These are phyloP conservation scores for Alternaria infectoria DNA, from an alignment of 2,329 filamentous ascomycete genomes.

Conservation along the genomic window DNA sequence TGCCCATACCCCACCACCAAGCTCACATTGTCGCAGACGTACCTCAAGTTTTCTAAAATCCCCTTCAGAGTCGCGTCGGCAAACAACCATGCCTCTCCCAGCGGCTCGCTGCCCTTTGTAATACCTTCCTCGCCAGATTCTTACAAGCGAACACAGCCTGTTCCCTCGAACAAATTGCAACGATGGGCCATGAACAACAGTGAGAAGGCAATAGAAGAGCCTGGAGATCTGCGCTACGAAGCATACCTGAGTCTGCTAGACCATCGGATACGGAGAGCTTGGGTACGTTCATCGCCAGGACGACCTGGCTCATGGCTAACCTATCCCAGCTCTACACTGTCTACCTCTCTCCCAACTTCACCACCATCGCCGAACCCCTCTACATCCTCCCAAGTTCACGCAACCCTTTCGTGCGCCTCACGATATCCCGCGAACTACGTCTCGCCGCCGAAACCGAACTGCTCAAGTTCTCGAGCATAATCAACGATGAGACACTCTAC, in stretches of 20 bases:
- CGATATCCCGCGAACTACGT: conserved; percentile 71
- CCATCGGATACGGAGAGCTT: conserved; percentile 79
- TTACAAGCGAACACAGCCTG: conserved; percentile 48
- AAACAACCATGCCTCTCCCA: conserved; percentile 92
- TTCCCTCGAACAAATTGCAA: conserved; percentile 71
- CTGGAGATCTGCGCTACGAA: conserved; percentile 66
- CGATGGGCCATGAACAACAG: conserved; percentile 66
- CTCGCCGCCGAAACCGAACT: conserved; percentile 77
- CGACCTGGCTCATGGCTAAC: background rate
- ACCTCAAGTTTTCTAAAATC: conserved; percentile 77
- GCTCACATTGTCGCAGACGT: conserved; percentile 65
- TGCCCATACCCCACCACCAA: background rate
- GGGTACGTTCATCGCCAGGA: conserved; percentile 60
- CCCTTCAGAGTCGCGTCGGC: conserved; percentile 72
- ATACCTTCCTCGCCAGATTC: conserved; percentile 58
- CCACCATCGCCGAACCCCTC: conserved; percentile 68
- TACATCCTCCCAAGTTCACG: conserved; percentile 71
- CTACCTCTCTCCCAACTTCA: conserved; percentile 77
- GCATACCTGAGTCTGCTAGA: conserved; percentile 82
- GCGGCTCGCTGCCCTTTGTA: conserved; percentile 86
- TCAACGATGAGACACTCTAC: conserved; percentile 64
- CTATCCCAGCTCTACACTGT: conserved; percentile 71
- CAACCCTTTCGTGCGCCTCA: conserved; percentile 66
- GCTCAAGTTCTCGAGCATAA: conserved; percentile 65
- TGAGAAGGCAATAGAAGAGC: conserved; percentile 48